Base-by-base conservation (phyloP, 2,329 filamentous ascomycete species). In the Pseudopyrenochaeta lycopersici region DNA sequence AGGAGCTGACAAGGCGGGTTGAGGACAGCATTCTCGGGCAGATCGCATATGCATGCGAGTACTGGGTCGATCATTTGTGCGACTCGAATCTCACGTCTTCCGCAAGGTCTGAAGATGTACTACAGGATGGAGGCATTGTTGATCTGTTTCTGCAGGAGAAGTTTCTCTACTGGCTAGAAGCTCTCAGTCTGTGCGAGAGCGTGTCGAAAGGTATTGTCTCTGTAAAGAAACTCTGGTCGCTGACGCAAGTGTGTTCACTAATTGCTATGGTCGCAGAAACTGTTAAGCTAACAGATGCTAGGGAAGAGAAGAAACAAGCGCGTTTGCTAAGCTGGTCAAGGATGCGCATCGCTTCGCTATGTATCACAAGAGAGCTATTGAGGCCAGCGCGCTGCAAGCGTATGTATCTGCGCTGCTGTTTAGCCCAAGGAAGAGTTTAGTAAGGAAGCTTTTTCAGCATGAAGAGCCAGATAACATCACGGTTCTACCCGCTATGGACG, bases 1-100 rank as follows among this genome's bases (percentile, higher is more conserved):
- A 18, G 33, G 60, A 2, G 20, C 41, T 43, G 52, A 63, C 46
- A 12, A 40, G 14, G 43, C 17, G 49, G 20, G 20, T 52, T 49
- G n/a, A n/a, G 15, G 63, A 63, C n/a, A 56, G 36, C 53, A 43
- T 54, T 30, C 58, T 60, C 31, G 50, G 62, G 5, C n/a, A 64
- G 10, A 54, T 69, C 38, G 32, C 56, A 54, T 66, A 64, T 39
- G 63, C 70, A 7, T 74, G 70, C 49, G 48, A 74, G 31, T 71
- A 70, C 52, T 77, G 73, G 75, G 52, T 68, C 21, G 62, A 71
- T 39, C 72, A 77, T 59, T 54, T 76, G 15, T 67, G 45, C 46
- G 63, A 62, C 29, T 62, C n/a, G n/a, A n/a, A n/a, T n/a, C n/a
- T n/a, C n/a, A n/a, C n/a, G n/a, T n/a, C n/a, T n/a, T n/a, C n/a